Conservation (phyloP, 495 filamentous ascomycete genomes). For the Xylaria flabelliformis region DNA sequence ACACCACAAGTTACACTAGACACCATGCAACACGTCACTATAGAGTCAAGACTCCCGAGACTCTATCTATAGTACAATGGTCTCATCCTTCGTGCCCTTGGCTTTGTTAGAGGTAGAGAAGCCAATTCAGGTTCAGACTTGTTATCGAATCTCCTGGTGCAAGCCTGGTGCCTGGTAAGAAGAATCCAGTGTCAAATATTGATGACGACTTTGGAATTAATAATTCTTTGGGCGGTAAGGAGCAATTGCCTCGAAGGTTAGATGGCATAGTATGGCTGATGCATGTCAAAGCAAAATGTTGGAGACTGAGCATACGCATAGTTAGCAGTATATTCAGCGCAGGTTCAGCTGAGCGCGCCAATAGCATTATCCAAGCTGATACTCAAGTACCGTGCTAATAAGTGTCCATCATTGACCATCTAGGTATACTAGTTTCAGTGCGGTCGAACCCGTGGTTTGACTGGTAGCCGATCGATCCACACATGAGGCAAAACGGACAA, state of each 20-base stretch:
- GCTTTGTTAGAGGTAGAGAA: background rate
- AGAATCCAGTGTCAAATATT: background rate
- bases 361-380: background rate
- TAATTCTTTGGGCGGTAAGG: background rate
- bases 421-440: conserved; percentile 1
- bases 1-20: background rate
- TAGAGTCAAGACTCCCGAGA: background rate
- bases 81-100: background rate
- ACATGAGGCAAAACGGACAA: conserved; percentile 3
- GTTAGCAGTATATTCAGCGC: conserved; percentile 1
- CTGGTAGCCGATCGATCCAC: conserved; percentile 14
- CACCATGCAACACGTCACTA: background rate
- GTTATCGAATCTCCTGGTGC: background rate
- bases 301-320: background rate
- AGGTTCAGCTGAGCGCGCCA: background rate
- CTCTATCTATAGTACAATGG: background rate
- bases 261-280: background rate
- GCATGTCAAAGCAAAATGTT: too few species aligned
- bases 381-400: background rate
- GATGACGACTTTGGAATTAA: background rate
- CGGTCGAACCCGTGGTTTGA: conserved; percentile 23
- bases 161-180: background rate
- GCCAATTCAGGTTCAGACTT: background rate
- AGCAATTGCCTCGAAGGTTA: background rate
- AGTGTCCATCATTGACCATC: conserved; percentile 4